These are phyloP conservation scores for Syncephalastrum sp. DNA, from an alignment of 371 early-diverging fungal species.

Conservation along the genomic window DNA sequence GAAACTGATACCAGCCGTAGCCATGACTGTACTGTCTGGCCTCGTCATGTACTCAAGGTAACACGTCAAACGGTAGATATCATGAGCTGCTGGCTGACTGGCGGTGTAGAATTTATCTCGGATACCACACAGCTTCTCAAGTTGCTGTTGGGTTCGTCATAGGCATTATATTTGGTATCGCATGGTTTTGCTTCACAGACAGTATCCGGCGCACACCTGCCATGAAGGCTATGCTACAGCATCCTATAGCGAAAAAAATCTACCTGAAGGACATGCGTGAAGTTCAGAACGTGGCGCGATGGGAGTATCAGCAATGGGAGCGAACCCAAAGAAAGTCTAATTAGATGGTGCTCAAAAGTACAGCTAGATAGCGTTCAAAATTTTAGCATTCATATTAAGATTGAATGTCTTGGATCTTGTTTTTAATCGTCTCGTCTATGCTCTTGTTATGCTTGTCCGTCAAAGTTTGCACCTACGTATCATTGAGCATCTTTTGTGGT, in stretches of 20 bases:
- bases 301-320: constrained; percentile 61
- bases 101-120: constrained; percentile 72
- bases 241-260: constrained; percentile 39
- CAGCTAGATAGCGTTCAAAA: too few species aligned
- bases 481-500: not conserved
- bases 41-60: constrained; percentile 63
- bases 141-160: constrained; percentile 68
- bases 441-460: constrained; percentile 72
- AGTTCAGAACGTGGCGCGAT: constrained; percentile 52
- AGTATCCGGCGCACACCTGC: constrained; percentile 35
- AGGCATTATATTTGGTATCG: constrained; percentile 59
- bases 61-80: not conserved
- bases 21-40: constrained; percentile 33
- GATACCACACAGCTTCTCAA: constrained; percentile 80
- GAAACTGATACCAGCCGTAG: constrained; percentile 43
- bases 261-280: constrained; percentile 61
- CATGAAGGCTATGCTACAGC: constrained; percentile 42
- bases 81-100: not conserved
- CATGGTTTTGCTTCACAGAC: constrained; percentile 59
- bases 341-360: too few species aligned
- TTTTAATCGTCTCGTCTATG: constrained; percentile 65
- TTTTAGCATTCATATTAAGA: constrained; percentile 14
- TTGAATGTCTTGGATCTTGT: constrained; percentile 77
- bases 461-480: constrained; percentile 60
- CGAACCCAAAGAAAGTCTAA: constrained; percentile 1